phyloP scores from a whole-genome alignment of 805 yeast species.

The Wickerhamiella kurtzmanii region DNA sequence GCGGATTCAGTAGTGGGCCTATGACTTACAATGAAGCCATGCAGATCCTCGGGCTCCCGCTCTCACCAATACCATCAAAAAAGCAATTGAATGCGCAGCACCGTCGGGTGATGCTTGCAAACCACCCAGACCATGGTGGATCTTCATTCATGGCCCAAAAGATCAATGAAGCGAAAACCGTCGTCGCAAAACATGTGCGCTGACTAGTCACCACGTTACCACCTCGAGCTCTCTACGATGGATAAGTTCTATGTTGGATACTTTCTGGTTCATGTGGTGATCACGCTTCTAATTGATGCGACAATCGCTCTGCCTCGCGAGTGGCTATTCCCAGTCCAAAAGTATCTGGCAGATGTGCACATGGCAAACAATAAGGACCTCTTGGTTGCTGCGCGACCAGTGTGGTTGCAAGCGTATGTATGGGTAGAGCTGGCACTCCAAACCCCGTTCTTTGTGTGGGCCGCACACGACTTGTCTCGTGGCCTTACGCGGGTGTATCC shows the following conservation, averaged over 20 bases:
- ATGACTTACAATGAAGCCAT: conserved; percentile 43
- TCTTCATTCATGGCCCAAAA: conserved; percentile 80
- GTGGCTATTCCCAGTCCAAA: conserved; percentile 38
- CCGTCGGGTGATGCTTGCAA: conserved; percentile 69
- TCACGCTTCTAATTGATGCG: conserved; percentile 65
- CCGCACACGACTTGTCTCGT: conserved; percentile 23
- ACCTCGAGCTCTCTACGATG: too few species aligned
- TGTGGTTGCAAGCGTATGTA: conserved; percentile 66
- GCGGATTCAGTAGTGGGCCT: conserved; percentile 24
- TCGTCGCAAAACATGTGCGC: conserved; percentile 29
- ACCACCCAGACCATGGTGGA: conserved; percentile 94
- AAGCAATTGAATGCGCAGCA: conserved; percentile 64
- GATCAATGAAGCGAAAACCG: conserved; percentile 61
- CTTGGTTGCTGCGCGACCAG: conserved; percentile 42
- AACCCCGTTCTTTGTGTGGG: conserved; percentile 58
- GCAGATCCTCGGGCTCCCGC: conserved; percentile 33
- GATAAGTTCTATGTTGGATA: conserved; percentile 22
- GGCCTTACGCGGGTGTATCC: conserved; percentile 28
- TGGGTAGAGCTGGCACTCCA: conserved; percentile 61
- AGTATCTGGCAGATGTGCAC: conserved; percentile 43
- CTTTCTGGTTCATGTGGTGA: conserved; percentile 52
- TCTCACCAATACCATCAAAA: conserved; percentile 25
- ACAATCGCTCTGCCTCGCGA: conserved; percentile 49
- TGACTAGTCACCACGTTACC: too few species aligned
- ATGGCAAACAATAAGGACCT: conserved; percentile 56